phyloP scores from a whole-genome alignment of 495 filamentous ascomycete species.

The Sabuloglossum arenarium region DNA sequence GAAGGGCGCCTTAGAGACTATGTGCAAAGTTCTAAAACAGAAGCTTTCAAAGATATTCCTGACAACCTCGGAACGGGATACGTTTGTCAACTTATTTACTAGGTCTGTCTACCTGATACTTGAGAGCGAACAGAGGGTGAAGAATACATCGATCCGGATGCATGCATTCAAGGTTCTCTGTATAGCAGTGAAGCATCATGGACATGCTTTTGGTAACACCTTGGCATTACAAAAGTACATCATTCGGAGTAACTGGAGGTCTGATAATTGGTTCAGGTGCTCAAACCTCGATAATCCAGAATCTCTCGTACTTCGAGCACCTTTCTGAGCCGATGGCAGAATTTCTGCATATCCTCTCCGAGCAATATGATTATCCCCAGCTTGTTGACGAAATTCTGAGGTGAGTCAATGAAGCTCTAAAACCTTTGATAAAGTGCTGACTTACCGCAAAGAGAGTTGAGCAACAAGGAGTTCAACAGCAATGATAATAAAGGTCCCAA shows the following conservation, averaged over 20 bases:
- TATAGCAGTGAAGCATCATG: conserved; percentile 94
- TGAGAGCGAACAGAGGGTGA: conserved; percentile 84
- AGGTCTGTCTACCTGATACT: conserved; percentile 84
- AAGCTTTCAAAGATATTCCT: conserved; percentile 83
- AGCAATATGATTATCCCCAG: conserved; percentile 97
- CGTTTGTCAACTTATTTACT: conserved; percentile 80
- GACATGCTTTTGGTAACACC: conserved; percentile 77
- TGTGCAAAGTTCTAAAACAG: conserved; percentile 89
- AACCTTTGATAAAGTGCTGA: conserved; percentile 11
- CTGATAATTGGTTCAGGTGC: conserved; percentile 36
- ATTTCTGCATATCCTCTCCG: conserved; percentile 83
- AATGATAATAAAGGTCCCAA: conserved; percentile 93
- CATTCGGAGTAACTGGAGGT: conserved; percentile 7
- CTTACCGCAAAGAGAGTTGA: conserved; percentile 42
- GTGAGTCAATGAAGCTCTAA: conserved; percentile 12
- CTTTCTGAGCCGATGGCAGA: conserved; percentile 97
- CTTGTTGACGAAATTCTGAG: conserved; percentile 78
- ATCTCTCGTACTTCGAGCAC: conserved; percentile 94
- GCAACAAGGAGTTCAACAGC: conserved; percentile 92
- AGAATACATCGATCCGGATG: conserved; percentile 81
- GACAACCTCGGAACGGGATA: conserved; percentile 92
- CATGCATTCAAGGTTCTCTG: conserved; percentile 93
- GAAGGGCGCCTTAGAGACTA: conserved; percentile 69
- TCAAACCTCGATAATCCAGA: conserved; percentile 94
- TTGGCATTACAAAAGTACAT: not conserved